Percentiles rank a stretch among this genome's conserved stretches.
Conservation (phyloP, 148 eudicot species). For the Rhododendron williamsianum region DNA sequence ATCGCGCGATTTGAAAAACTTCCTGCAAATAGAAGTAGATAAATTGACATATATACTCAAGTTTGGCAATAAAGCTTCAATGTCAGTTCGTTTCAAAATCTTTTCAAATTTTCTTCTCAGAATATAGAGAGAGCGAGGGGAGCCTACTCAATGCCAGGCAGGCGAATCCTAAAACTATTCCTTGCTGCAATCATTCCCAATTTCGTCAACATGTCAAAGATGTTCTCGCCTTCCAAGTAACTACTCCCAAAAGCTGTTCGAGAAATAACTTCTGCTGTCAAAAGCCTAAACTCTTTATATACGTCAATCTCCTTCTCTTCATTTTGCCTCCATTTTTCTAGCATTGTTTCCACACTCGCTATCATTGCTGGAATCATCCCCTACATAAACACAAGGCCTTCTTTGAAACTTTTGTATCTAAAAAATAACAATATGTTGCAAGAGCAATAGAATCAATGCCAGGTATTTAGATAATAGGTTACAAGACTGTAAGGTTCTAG, state of each 20-base stretch:
- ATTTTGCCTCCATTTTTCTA: constrained; percentile 8
- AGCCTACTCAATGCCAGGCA: neutral
- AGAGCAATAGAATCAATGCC: no score
- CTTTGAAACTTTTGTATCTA: neutral
- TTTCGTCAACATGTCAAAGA: neutral
- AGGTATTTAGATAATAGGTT: no score
- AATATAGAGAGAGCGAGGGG: neutral
- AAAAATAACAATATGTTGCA: no score
- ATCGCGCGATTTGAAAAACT: neutral
- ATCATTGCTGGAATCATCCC: constrained; percentile 6
- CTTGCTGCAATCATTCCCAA: neutral
- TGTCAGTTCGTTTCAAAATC: neutral
- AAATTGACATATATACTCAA: neutral
- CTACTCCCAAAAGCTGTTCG: constrained; percentile 11
- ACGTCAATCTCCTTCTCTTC: constrained; percentile 3
- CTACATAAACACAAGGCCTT: neutral
- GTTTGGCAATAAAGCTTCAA: neutral
- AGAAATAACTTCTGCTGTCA: neutral
- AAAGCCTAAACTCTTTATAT: neutral
- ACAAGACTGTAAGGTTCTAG: no score
- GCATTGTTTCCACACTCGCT: constrained; percentile 4
- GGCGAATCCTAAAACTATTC: neutral
- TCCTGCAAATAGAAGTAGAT: neutral
- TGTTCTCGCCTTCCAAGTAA: constrained; percentile 5
- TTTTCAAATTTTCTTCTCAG: neutral